Base-by-base conservation (phyloP, 2,329 filamentous ascomycete genomes). In the Colletotrichum plurivorum region DNA sequence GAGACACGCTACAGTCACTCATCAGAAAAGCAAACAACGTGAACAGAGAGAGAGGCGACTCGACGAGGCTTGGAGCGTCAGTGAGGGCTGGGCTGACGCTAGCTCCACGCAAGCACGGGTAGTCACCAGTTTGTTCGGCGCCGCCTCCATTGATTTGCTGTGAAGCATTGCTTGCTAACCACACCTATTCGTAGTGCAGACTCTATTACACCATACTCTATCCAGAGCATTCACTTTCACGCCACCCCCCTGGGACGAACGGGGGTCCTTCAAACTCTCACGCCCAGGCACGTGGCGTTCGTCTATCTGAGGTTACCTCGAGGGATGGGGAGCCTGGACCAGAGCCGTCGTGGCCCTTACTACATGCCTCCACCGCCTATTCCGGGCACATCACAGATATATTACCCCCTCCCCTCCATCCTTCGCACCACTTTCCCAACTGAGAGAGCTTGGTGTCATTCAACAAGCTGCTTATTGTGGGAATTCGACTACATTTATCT, bases 281-380 rank as follows among this genome's bases (percentile, higher is more conserved):
- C 62, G 4, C 65, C 54, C 54, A n/a, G 31, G 46, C 65, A 39
- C 49, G 61, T 65, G 66, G 66, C 54, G 66, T 51, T 65, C 41
- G 18, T 59, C 49, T 65, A 69, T 69, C 66, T 65, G 66, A 65
- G 55, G 41, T 48, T 8, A 16, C 25, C 53, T 41, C 45, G 12
- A 22, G 49, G 48, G 59, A 56, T 39, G 64, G 46, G 16, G 36
- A 54, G 53, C 54, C 54, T 16, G 55, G 59, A 15, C 46, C 63
- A 60, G 61, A 15, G 46, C 16, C n/a, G 18, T 49, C 31, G 10
- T 36, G 31, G 31, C 31, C 20, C 10, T 4, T 6, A 49, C 46
- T 43, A 43, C 46, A 18, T 49, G 46, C 46, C n/a, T 49, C 46
- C 20, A 12, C n/a, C 46, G 46, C 7, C 31, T 36, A 8, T 36